phyloP scores from a whole-genome alignment of 164 flowering plant species.

The Nymphaea thermarum region DNA sequence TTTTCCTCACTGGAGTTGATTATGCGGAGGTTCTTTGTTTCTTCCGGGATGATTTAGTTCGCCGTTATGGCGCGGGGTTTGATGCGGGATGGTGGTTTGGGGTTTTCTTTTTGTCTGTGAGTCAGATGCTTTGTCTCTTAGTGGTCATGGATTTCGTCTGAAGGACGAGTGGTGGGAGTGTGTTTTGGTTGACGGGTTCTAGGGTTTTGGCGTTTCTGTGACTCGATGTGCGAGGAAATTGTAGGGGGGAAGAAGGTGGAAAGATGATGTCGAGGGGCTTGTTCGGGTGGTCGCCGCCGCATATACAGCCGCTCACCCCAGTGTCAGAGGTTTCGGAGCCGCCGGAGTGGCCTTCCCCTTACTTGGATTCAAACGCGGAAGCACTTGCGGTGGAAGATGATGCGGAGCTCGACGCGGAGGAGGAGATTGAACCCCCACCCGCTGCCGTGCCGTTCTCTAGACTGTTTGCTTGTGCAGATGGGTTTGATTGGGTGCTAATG shows the following conservation, averaged over 20 bases:
- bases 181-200: no score
- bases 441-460: constrained; percentile 90
- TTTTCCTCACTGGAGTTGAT: no score
- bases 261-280: constrained; percentile 90
- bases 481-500: constrained; percentile 85
- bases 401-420: constrained; percentile 56
- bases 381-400: constrained; percentile 45
- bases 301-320: constrained; percentile 94
- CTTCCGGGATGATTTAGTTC: no score
- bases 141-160: no score
- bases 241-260: neutral
- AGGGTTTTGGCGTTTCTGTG: neutral
- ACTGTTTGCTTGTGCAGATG: constrained; percentile 85
- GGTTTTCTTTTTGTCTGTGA: no score
- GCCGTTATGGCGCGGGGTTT: no score
- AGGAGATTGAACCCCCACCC: constrained; percentile 89
- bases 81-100: no score
- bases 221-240: neutral
- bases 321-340: constrained; percentile 98
- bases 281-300: constrained; percentile 99
- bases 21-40: no score
- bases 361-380: constrained; percentile 53
- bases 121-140: no score
- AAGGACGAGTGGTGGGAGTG: no score
- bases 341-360: constrained; percentile 98